Percentiles rank a stretch among this genome's conserved stretches.
Evolutionary conservation across 2,329 filamentous ascomycete species (phyloP).

Genomic region (Colletotrichum sublineola): DNA sequence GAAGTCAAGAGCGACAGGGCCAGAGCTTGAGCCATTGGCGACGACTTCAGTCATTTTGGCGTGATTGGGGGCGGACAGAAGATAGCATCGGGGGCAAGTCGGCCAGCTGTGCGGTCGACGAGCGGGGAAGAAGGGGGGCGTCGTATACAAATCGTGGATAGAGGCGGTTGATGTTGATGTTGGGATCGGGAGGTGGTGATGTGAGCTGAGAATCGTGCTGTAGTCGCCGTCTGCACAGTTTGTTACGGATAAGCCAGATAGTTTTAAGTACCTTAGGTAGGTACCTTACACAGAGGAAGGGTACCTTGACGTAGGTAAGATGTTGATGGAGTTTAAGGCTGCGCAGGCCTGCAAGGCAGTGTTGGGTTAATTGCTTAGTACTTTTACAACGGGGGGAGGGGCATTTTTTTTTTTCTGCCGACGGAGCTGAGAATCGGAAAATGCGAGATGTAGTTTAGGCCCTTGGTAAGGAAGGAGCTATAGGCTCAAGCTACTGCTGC

Average conservation of each 20-base stretch:
- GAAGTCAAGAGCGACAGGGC: conserved; percentile 62
- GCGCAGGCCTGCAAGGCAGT: background rate
- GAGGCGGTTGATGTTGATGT: conserved; percentile 2
- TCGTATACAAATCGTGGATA: conserved; percentile 3
- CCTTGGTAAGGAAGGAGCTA: background rate
- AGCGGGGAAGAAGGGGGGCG: conserved; percentile 6
- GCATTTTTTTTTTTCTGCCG: conserved; percentile 9
- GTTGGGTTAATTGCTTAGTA: conserved; percentile 3
- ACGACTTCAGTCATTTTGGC: conserved; percentile 65
- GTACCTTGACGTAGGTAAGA: conserved; percentile 12
- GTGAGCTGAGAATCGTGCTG: background rate
- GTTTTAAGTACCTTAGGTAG: too few relatives aligned
- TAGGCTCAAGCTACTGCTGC: background rate
- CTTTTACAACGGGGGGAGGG: background rate
- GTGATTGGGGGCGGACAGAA: conserved; percentile 41
- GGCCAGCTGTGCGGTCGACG: conserved; percentile 32
- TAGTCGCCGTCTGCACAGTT: conserved; percentile 23
- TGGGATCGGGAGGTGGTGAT: background rate
- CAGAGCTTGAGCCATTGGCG: conserved; percentile 51
- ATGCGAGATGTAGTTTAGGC: background rate
- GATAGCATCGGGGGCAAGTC: conserved; percentile 40
- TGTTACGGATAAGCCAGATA: background rate
- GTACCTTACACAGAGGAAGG: conserved; percentile 10
- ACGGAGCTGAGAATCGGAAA: background rate
- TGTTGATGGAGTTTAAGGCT: background rate